Evolutionary conservation across 805 yeast species (phyloP).

Genomic region (Metschnikowia proteae): DNA sequence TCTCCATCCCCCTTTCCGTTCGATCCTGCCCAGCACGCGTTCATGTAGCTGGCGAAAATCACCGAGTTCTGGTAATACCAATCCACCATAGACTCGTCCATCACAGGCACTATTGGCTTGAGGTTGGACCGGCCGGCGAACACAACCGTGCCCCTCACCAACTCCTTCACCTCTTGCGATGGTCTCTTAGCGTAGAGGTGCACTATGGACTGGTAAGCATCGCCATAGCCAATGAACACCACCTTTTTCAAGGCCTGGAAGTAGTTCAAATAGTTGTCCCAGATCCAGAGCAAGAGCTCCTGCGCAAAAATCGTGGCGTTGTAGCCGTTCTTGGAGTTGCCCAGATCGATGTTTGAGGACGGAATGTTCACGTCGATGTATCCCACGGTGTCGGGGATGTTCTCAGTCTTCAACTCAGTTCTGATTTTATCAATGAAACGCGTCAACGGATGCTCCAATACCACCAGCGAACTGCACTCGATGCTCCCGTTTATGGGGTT

Average conservation of each 20-base stretch:
- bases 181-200: slow-evolving; percentile 82
- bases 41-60: slow-evolving; percentile 69
- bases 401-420: slow-evolving; percentile 31
- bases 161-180: slow-evolving; percentile 47
- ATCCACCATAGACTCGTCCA: slow-evolving; percentile 85
- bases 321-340: slow-evolving; percentile 26
- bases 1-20: slow-evolving; percentile 29
- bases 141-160: slow-evolving; percentile 65
- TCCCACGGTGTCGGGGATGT: slow-evolving; percentile 47
- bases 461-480: slow-evolving; percentile 65
- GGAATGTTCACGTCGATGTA: slow-evolving; percentile 84
- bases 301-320: slow-evolving; percentile 67
- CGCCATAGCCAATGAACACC: slow-evolving; percentile 85
- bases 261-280: slow-evolving; percentile 88
- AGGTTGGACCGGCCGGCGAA: slow-evolving; percentile 67
- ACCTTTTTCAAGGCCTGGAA: slow-evolving; percentile 62
- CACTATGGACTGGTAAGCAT: slow-evolving; percentile 80
- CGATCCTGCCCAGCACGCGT: slow-evolving; percentile 72
- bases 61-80: slow-evolving; percentile 89
- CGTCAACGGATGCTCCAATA: slow-evolving; percentile 65
- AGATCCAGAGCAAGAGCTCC: slow-evolving; percentile 70
- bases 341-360: slow-evolving; percentile 22
- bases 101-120: slow-evolving; percentile 75
- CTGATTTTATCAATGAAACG: slow-evolving; percentile 56
- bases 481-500: slow-evolving; percentile 78